Evolutionary conservation across 192 early-diverging fungal genomes (phyloP).

Genomic region (Dimargaris xerosporica): DNA sequence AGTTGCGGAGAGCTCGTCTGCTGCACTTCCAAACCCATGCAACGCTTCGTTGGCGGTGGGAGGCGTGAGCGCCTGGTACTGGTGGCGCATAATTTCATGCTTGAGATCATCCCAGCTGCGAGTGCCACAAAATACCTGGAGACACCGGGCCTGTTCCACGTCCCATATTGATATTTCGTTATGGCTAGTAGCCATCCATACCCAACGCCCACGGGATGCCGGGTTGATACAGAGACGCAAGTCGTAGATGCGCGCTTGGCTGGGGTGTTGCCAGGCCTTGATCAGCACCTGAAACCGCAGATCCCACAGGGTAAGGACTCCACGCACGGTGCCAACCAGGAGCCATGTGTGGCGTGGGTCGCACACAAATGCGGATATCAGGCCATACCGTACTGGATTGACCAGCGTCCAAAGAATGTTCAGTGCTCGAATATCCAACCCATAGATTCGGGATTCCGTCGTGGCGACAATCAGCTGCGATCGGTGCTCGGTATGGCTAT

Average conservation of each 20-base stretch:
- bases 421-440: conserved; percentile 12
- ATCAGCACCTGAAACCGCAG: conserved; percentile 56
- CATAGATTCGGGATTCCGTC: conserved; percentile 15
- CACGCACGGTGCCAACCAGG: conserved; percentile 55
- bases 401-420: background rate
- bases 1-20: background rate
- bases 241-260: conserved; percentile 38
- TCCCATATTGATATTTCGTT: conserved; percentile 77
- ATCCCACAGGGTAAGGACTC: conserved; percentile 64
- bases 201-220: conserved; percentile 24
- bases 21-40: background rate
- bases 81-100: conserved; percentile 27
- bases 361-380: conserved; percentile 46
- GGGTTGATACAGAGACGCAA: conserved; percentile 33
- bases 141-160: conserved; percentile 48
- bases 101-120: conserved; percentile 30
- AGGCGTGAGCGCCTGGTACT: conserved; percentile 18
- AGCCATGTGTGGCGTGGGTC: conserved; percentile 50
- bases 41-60: background rate
- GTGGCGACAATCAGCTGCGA: conserved; percentile 14
- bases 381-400: conserved; percentile 23
- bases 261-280: conserved; percentile 62
- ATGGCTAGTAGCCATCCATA: conserved; percentile 51
- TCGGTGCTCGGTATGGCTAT: background rate
- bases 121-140: conserved; percentile 50